Evolutionary conservation across 306 rosid genomes (phyloP), one percentile per base, ranked within the genome.

Genomic region (Datisca glomerata): DNA sequence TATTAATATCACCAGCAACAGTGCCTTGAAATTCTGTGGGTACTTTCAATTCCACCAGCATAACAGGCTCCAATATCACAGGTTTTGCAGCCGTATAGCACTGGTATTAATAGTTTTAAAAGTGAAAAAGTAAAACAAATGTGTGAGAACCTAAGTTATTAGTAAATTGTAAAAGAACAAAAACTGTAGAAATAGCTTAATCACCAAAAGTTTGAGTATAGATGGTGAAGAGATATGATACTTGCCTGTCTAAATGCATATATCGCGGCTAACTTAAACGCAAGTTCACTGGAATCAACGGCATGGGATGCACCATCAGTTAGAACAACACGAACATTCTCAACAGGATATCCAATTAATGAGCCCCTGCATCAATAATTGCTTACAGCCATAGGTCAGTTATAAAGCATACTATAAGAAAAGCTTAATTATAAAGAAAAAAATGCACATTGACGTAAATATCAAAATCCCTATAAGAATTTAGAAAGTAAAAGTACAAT

Each of bases 251-350:
- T 84, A 53, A 89, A 89, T 33, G 98, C 98, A 71, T 89, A 89
- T 45, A 89, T 89, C 46, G 98, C 56, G 16, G 98, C 98, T 56
- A 89, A 48, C 74, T 89, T 89, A 69, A 89, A 89, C 15, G 98
- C 98, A 70, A 89, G 98, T 70, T 89, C 98, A 57, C 95, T 89
- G 56, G 95, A 89, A 78, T 89, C 95, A 70, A 89, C 98, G 34
- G 95, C 69, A 59, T 84, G 98, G 25, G 98, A 63, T 68, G 98
- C 95, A 45, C 98, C 98, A 73, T 89, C 98, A 16, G 72, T 80
- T 61, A 84, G 66, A 52, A 75, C 85, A 47, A 80, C 71, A 53
- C 84, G 84, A 27, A 89, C 60, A 59, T 84, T 70, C 75, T 89
- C 98, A 6, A 89, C 98, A 3, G 98, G 98, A 73, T 89, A 93